Conservation (phyloP, 805 yeast species). For the Pichia phayaonensis region DNA sequence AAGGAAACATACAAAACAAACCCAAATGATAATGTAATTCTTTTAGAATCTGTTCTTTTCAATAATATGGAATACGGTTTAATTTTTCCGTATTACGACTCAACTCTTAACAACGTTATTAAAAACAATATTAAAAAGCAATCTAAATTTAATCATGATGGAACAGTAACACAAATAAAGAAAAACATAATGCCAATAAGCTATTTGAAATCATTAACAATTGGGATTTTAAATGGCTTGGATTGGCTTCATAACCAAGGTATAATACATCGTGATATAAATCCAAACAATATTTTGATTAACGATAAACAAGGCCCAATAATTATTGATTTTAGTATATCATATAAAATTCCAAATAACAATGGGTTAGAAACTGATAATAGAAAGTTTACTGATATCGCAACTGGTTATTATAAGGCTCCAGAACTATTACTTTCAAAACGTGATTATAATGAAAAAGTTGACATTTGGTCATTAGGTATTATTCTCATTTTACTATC, state of each 20-base stretch:
- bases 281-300: slow-evolving; percentile 56
- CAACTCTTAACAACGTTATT: slow-evolving; percentile 31
- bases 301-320: slow-evolving; percentile 24
- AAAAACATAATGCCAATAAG: slow-evolving; percentile 13
- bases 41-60: slow-evolving; percentile 10
- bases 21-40: slow-evolving; percentile 11
- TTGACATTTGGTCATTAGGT: slow-evolving; percentile 73
- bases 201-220: slow-evolving; percentile 27
- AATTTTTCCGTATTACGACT: slow-evolving; percentile 34
- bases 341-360: slow-evolving; percentile 40
- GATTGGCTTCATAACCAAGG: slow-evolving; percentile 61
- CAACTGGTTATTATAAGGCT: slow-evolving; percentile 62
- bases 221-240: slow-evolving; percentile 39
- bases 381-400: slow-evolving; percentile 46
- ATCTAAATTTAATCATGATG: slow-evolving; percentile 16
- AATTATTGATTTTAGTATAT: slow-evolving; percentile 37
- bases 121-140: slow-evolving; percentile 28
- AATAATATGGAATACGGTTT: slow-evolving; percentile 31
- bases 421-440: slow-evolving; percentile 66
- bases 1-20: slow-evolving; percentile 2
- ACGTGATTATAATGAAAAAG: slow-evolving; percentile 41
- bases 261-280: slow-evolving; percentile 64
- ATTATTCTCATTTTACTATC: slow-evolving; percentile 50
- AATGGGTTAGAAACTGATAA: slow-evolving; percentile 55
- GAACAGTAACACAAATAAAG: slow-evolving; percentile 6